A percentile compares a stretch with the other conserved stretches of the same genome.
Evolutionary conservation across 306 rosid species (phyloP).

Genomic region (Rosa persica): DNA sequence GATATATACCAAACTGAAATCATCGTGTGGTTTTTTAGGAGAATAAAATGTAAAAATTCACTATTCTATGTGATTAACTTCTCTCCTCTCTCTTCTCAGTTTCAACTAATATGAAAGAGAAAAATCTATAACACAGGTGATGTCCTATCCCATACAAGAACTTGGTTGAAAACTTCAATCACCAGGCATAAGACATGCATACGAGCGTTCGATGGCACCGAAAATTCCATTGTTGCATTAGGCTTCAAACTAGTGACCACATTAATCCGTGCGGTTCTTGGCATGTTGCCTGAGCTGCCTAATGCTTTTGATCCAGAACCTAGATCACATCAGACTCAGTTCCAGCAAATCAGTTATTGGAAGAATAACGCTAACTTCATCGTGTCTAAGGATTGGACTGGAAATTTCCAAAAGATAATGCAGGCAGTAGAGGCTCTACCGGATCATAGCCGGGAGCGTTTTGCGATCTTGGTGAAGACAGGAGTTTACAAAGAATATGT

Average conservation of each 20-base stretch:
- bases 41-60: too few relatives aligned
- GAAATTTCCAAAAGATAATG: conserved; percentile 11
- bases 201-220: background rate
- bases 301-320: too few relatives aligned
- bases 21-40: too few relatives aligned
- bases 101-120: too few relatives aligned
- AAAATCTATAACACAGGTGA: conserved; percentile 7
- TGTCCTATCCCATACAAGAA: background rate
- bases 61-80: too few relatives aligned
- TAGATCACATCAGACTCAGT: too few relatives aligned
- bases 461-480: conserved; percentile 12
- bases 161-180: conserved; percentile 5
- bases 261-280: background rate
- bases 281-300: background rate
- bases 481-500: conserved; percentile 21
- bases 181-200: background rate
- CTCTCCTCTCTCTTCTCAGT: too few relatives aligned
- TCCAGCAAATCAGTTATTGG: too few relatives aligned
- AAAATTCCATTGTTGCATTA: background rate
- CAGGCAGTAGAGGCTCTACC: conserved; percentile 17
- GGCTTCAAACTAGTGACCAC: conserved; percentile 1
- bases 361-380: background rate
- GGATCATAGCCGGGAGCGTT: background rate
- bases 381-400: background rate
- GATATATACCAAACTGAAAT: too few relatives aligned